A percentile compares a stretch with the other conserved stretches of the same genome.
Evolutionary conservation across 306 rosid species (phyloP).

Genomic region (Dalbergia oliveri): DNA sequence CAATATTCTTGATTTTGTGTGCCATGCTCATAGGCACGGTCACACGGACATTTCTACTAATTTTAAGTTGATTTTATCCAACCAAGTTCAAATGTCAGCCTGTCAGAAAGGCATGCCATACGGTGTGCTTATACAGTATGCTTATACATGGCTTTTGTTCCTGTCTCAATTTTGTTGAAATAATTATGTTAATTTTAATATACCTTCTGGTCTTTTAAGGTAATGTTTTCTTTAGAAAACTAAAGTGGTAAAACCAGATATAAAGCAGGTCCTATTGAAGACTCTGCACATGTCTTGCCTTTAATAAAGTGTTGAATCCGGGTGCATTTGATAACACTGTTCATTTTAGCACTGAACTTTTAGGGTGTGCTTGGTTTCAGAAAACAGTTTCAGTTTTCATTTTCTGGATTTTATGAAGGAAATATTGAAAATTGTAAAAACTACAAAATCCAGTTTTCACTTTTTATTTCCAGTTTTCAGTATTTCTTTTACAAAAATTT

Average conservation of each 20-base stretch:
- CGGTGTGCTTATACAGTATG: too few relatives aligned
- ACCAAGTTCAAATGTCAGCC: slow-evolving; percentile 9
- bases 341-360: not conserved
- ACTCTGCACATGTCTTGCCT: slow-evolving; percentile 5
- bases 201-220: slow-evolving; percentile 21
- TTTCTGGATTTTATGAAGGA: too few relatives aligned
- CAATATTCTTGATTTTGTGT: slow-evolving; percentile 29
- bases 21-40: not conserved
- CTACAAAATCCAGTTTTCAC: too few relatives aligned
- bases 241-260: not conserved
- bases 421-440: too few relatives aligned
- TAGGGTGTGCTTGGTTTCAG: not conserved
- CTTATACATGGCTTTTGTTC: not conserved
- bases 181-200: slow-evolving; percentile 28
- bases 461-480: too few relatives aligned
- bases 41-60: slow-evolving; percentile 22
- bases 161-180: not conserved
- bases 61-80: slow-evolving; percentile 31
- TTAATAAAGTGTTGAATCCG: slow-evolving; percentile 30
- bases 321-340: not conserved
- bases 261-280: not conserved
- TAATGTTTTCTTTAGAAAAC: slow-evolving; percentile 17
- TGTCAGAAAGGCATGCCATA: slow-evolving; percentile 17
- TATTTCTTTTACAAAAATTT: too few relatives aligned
- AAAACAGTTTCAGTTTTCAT: not conserved